Base-by-base conservation (phyloP, 805 yeast species). In the Starmerella etchellsii region DNA sequence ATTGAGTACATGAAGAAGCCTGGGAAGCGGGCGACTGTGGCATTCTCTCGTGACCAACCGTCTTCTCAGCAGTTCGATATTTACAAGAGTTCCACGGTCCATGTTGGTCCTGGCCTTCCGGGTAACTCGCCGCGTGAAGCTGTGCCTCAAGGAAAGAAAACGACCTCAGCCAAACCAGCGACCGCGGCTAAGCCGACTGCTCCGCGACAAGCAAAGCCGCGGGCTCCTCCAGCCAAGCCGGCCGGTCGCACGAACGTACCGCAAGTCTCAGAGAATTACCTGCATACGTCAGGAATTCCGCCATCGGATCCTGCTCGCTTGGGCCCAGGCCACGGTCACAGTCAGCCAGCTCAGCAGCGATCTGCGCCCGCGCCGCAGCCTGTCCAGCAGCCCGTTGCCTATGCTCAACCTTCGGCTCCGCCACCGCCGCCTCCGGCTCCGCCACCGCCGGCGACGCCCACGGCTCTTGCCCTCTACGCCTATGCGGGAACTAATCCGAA, bases 1-100 rank as follows among this genome's bases (percentile, higher is more conserved):
- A 71, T 91, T 43, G 71, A 73, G 46, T 91, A 91, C 61, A 82
- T 79, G 62, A 91, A 88, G 70, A 91, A 91, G 59, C 84, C 95
- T 1, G 94, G 94, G 2, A 73, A 74, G 58, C 55, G 67, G 21
- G 91, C 85, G 46, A 59, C 70, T 8, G 80, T 91, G 50, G 85
- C 81, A 59, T 74, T 80, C 54, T 73, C 69, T 38, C 59, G 69
- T 31, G 79, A 78, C 35, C 32, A 32, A 28, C 68, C 67, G 11
- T 56, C 73, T n/a, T 78, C 80, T 23, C 93, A 94, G 10, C 58
- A 71, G 48, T 68, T 81, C 32, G 97, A 91, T 58, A 44, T 64
- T 10, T 91, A 91, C 66, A 91, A 91, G 64, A 83, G 95, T 3
- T 81, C 94, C 47, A 74, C 82, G 0, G 87, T 91, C 21, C 76